Evolutionary conservation across 352 stramenopile species (phyloP).

Genomic region (Pythium grandisporangium): DNA sequence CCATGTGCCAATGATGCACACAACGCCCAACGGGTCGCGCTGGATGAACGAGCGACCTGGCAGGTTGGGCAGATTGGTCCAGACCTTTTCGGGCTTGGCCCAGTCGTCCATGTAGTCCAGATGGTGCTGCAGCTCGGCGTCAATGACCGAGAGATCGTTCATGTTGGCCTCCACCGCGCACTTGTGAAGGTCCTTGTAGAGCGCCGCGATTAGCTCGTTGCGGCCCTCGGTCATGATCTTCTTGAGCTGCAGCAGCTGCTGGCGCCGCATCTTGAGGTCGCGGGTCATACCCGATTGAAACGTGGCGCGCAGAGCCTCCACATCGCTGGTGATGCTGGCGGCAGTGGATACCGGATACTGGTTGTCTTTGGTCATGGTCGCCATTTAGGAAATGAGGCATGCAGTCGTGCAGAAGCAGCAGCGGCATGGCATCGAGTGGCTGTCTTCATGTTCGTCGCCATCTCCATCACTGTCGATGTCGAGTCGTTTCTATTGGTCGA

Average conservation of each 20-base stretch:
- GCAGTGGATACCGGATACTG: conserved; percentile 11
- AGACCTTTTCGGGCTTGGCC: conserved; percentile 37
- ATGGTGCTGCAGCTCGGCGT: conserved; percentile 54
- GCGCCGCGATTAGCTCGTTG: conserved; percentile 30
- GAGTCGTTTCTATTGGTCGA: no score
- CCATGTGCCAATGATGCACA: conserved; percentile 83
- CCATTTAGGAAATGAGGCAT: no score
- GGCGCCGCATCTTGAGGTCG: conserved; percentile 24
- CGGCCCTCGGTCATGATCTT: conserved; percentile 38
- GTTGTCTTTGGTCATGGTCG: no score
- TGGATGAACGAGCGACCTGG: conserved; percentile 42
- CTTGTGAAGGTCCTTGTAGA: conserved; percentile 62
- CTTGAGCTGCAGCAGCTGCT: conserved; percentile 31
- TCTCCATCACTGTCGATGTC: no score
- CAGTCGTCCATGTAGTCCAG: conserved; percentile 53
- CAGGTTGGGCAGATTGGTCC: conserved; percentile 40
- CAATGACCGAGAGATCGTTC: conserved; percentile 36
- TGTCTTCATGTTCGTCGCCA: no score
- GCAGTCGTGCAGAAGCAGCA: no score
- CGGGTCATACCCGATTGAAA: conserved; percentile 43
- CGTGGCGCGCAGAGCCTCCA: conserved; percentile 30
- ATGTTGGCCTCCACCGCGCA: conserved; percentile 52
- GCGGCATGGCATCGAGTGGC: no score
- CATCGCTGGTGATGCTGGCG: conserved; percentile 23
- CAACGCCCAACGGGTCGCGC: conserved; percentile 68